A percentile compares a stretch with the other conserved stretches of the same genome.
phyloP scores from a whole-genome alignment of 495 filamentous ascomycete genomes.

The Cercophora samala region DNA sequence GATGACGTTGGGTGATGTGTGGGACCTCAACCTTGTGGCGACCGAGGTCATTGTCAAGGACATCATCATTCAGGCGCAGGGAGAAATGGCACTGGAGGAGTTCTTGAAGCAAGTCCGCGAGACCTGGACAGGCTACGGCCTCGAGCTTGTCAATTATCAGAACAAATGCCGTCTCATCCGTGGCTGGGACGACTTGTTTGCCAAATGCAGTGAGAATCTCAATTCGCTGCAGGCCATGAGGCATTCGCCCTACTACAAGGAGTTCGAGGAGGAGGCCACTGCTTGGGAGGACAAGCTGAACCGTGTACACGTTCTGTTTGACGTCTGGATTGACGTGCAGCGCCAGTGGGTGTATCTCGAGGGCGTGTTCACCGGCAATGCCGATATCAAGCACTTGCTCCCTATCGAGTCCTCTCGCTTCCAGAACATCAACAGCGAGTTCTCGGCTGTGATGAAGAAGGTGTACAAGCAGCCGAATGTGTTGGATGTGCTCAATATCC shows the following conservation, averaged over 20 bases:
- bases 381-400: conserved; percentile 96
- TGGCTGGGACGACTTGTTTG: conserved; percentile 97
- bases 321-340: conserved; percentile 99
- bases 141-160: conserved; percentile 95
- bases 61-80: conserved; percentile 92
- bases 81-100: conserved; percentile 97
- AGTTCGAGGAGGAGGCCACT: conserved; percentile 95
- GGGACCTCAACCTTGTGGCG: conserved; percentile 86
- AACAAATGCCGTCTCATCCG: conserved; percentile 96
- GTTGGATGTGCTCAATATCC: conserved; percentile 90
- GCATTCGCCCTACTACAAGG: conserved; percentile 97
- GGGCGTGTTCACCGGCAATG: conserved; percentile 97
- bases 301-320: conserved; percentile 93
- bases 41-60: conserved; percentile 84
- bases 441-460: conserved; percentile 97
- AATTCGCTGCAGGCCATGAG: conserved; percentile 98
- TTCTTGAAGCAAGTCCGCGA: conserved; percentile 96
- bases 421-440: conserved; percentile 98
- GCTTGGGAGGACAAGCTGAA: conserved; percentile 98
- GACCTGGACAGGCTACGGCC: conserved; percentile 89
- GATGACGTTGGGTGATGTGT: conserved; percentile 93
- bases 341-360: conserved; percentile 99
- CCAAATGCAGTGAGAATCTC: conserved; percentile 95
- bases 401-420: conserved; percentile 95
- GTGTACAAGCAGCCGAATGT: conserved; percentile 93